These are phyloP conservation scores for Manihot esculenta DNA, from an alignment of 441 rosid species.

Conservation along the genomic window DNA sequence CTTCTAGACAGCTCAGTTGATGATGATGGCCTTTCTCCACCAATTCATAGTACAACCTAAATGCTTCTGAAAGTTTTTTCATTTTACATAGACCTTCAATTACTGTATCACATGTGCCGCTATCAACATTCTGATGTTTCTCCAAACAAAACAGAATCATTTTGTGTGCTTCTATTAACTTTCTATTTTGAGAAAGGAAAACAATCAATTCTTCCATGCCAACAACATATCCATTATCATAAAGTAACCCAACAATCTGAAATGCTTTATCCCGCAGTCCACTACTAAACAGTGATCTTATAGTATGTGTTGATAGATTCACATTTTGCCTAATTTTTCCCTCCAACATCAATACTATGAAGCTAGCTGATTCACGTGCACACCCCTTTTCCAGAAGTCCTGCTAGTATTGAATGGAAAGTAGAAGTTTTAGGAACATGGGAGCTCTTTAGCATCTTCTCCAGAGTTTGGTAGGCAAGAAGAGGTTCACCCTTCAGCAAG, in stretches of 20 bases:
- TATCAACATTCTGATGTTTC: constrained; percentile 45
- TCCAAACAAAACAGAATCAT: constrained; percentile 59
- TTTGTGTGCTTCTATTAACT: constrained; percentile 50
- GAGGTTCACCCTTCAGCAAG: constrained; percentile 52
- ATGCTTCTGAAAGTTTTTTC: constrained; percentile 61
- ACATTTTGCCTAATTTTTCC: constrained; percentile 53
- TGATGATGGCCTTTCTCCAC: constrained; percentile 57
- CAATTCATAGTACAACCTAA: constrained; percentile 56
- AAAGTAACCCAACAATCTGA: constrained; percentile 44
- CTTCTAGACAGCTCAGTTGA: constrained; percentile 51
- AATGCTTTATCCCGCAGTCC: constrained; percentile 51
- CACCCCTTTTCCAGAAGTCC: constrained; percentile 51
- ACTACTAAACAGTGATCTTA: constrained; percentile 47
- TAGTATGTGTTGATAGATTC: constrained; percentile 53
- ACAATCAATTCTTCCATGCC: constrained; percentile 50
- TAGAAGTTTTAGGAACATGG: constrained; percentile 54
- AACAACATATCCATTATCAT: constrained; percentile 56
- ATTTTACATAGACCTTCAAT: constrained; percentile 62
- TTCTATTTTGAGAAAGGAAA: constrained; percentile 51
- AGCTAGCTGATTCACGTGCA: constrained; percentile 53
- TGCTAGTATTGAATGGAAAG: constrained; percentile 54
- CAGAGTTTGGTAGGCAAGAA: constrained; percentile 57
- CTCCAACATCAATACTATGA: constrained; percentile 59
- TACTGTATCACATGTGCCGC: constrained; percentile 40
- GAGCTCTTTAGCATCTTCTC: constrained; percentile 74